phyloP scores from a whole-genome alignment of 306 rosid species.

The Canavalia gladiata region DNA sequence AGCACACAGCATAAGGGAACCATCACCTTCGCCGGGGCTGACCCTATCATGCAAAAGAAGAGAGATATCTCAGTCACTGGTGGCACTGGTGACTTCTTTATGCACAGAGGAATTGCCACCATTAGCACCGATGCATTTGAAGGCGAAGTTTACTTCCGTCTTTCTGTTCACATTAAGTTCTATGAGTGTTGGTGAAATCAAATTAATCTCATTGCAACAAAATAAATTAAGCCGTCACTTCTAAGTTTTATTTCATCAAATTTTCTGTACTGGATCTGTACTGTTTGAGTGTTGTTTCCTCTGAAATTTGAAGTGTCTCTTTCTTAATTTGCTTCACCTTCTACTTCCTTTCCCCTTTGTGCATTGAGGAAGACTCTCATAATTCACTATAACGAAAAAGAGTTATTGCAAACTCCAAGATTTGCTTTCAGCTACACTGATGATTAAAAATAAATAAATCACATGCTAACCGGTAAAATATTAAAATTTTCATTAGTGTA shows the following conservation, averaged over 20 bases:
- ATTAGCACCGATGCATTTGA: slow-evolving; percentile 72
- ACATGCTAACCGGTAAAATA: too few species aligned
- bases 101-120: slow-evolving; percentile 82
- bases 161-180: slow-evolving; percentile 68
- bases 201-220: neutral
- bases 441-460: too few species aligned
- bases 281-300: neutral
- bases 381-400: neutral
- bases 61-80: slow-evolving; percentile 77
- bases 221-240: neutral
- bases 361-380: neutral
- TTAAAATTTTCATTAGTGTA: too few species aligned
- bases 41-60: slow-evolving; percentile 60
- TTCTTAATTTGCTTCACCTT: neutral
- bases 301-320: neutral
- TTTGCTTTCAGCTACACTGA: too few species aligned
- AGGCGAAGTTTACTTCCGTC: slow-evolving; percentile 81
- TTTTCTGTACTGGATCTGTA: neutral
- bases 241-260: neutral
- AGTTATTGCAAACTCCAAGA: neutral
- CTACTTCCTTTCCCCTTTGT: neutral
- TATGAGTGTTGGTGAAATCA: slow-evolving; percentile 70
- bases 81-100: slow-evolving; percentile 86
- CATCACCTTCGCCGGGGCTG: slow-evolving; percentile 72
- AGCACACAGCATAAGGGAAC: slow-evolving; percentile 59